Base-by-base conservation (phyloP, 768 basidiomycete species). In the Pisolithus microcarpus region DNA sequence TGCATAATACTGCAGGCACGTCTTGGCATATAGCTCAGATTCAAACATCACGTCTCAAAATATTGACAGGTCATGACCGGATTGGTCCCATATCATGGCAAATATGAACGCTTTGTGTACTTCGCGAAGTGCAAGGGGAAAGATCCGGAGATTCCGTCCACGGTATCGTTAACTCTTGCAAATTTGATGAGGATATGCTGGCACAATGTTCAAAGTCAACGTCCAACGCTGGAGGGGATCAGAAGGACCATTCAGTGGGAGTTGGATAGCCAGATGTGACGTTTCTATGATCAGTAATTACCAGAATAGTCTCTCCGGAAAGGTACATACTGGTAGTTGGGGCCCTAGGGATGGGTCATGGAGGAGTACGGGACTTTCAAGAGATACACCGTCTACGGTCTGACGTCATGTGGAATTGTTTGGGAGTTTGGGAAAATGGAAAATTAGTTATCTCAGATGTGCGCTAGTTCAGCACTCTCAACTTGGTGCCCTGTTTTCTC, bases 1-100 rank as follows among this genome's bases (percentile, higher is more conserved):
- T 43, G 61, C 2, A 28, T 62, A 28, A 62, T 62, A 49, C 15
- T 62, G 3, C 58, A 62, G 47, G 61, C 56, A 26, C 31, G 54
- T 38, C 10, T 34, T 13, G 16, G 24, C 15, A 18, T 16, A 16
- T 7, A 10, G n/a, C 23, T 16, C 16, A 11, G 19, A 28, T 24
- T 38, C n/a, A 36, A 16, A 9, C 23, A 34, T 21, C 15, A 30
- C 10, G 26, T 4, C n/a, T 44, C n/a, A 44, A 4, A 15, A 7
- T 10, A 28, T 11, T 19, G 23, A 18, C 21, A 55, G 54, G 40
- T 39, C 5, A 9, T 53, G 30, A 48, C 54, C 26, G 52, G 54
- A 6, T 19, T 26, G 18, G n/a, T 53, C 28, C 54, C 54, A 23
- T 55, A 53, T 28, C 11, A 16, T 5, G 30, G 4, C 5, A 23